phyloP scores from a whole-genome alignment of 495 filamentous ascomycete species.

The Tuber indicum region DNA sequence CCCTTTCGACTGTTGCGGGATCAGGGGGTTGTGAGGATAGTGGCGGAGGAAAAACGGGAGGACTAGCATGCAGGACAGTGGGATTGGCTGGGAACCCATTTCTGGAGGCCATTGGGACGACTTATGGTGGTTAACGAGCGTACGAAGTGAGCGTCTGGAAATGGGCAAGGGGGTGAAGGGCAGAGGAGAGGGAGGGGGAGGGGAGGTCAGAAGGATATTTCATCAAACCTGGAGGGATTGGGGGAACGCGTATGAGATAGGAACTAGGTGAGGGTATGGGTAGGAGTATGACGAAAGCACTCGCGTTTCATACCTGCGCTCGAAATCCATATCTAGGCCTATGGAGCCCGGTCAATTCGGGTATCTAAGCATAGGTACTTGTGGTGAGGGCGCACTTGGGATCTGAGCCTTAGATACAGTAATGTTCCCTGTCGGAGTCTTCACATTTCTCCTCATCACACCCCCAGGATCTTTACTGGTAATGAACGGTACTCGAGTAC shows the following conservation, averaged over 20 bases:
- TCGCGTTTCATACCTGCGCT: neutral
- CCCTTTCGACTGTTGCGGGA: slow-evolving; percentile 10
- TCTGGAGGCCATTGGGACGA: neutral
- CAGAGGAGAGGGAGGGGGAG: neutral
- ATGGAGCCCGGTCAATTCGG: neutral
- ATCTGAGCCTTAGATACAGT: neutral
- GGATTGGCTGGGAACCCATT: neutral
- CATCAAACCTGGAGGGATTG: slow-evolving; percentile 15
- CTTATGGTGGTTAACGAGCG: neutral
- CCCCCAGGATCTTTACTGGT: neutral
- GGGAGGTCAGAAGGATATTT: slow-evolving; percentile 1
- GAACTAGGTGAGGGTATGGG: slow-evolving; percentile 21
- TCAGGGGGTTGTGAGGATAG: slow-evolving; percentile 26
- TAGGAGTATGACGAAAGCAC: neutral
- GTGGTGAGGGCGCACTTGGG: neutral
- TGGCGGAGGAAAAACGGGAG: slow-evolving; percentile 37
- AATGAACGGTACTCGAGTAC: too few relatives aligned
- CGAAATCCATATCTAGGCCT: neutral
- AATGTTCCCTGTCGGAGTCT: neutral
- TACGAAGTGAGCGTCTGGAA: slow-evolving; percentile 12
- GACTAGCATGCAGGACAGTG: neutral
- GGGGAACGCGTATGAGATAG: neutral
- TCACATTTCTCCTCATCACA: neutral
- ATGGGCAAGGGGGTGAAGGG: neutral
- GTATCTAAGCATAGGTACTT: neutral